phyloP scores from a whole-genome alignment of 2,329 filamentous ascomycete genomes.

The Byssothecium circinans region DNA sequence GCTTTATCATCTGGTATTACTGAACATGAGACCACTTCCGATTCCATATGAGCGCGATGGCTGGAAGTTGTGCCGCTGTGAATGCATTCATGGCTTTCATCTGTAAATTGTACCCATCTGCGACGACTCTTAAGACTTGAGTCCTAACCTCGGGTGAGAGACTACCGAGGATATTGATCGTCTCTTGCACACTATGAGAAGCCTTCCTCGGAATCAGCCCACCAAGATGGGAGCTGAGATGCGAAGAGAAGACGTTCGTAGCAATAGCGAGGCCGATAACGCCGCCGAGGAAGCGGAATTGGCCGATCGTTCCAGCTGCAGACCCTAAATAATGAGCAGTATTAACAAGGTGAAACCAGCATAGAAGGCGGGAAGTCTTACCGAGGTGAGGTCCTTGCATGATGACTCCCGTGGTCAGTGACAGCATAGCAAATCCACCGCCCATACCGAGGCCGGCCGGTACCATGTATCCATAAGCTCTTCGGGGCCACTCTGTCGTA shows the following conservation, averaged over 20 bases:
- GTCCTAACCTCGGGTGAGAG: background rate
- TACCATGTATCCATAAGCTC: too few species aligned
- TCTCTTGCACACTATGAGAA: background rate
- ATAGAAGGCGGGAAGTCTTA: too few species aligned
- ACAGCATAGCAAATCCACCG: background rate
- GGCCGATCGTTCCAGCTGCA: background rate
- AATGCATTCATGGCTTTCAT: background rate
- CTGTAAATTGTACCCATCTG: background rate
- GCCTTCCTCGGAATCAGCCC: background rate
- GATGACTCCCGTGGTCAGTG: too few species aligned
- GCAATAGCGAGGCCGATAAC: background rate
- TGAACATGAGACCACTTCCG: background rate
- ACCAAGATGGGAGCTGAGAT: background rate
- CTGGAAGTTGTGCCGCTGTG: background rate
- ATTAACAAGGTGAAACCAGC: too few species aligned
- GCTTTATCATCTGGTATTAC: background rate
- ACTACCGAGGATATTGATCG: background rate
- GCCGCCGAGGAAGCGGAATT: background rate
- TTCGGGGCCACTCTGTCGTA: too few species aligned
- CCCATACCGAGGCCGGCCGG: too few species aligned
- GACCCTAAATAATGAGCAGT: too few species aligned
- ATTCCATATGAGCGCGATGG: background rate
- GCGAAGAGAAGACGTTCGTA: background rate
- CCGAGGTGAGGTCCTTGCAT: too few species aligned
- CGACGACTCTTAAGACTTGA: background rate